Percentiles rank a stretch among this genome's conserved stretches.
Conservation (phyloP, 2,329 filamentous ascomycete genomes). For the Xylariaceae sp. region DNA sequence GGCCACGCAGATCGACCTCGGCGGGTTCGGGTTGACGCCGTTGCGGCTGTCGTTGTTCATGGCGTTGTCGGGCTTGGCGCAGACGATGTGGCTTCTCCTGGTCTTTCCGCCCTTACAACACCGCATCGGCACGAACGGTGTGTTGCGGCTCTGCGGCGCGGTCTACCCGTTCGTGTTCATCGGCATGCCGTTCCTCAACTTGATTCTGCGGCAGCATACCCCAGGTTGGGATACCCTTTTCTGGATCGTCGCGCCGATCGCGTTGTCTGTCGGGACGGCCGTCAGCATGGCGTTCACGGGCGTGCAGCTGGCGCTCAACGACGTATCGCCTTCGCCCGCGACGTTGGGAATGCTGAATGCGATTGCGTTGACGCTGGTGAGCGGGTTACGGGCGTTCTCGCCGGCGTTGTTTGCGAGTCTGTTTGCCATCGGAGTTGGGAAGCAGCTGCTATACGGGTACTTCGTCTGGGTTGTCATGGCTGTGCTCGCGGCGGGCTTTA, state of each 20-base stretch:
- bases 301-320: conserved; percentile 69
- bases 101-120: conserved; percentile 64
- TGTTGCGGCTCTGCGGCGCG: conserved; percentile 54
- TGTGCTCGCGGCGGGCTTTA: conserved; percentile 33
- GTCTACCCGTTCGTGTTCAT: conserved; percentile 62
- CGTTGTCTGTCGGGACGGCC: conserved; percentile 52
- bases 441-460: conserved; percentile 59
- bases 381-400: conserved; percentile 58
- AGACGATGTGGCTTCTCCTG: conserved; percentile 66
- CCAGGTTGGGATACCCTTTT: conserved; percentile 41
- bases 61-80: conserved; percentile 57
- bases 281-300: conserved; percentile 66
- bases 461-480: conserved; percentile 58
- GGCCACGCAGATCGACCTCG: conserved; percentile 56
- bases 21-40: conserved; percentile 60
- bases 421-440: conserved; percentile 61
- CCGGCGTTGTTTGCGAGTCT: conserved; percentile 63
- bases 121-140: conserved; percentile 59
- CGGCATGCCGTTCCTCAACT: conserved; percentile 48
- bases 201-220: conserved; percentile 46
- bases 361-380: conserved; percentile 55
- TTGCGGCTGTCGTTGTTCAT: conserved; percentile 63
- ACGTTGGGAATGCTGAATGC: conserved; percentile 69
- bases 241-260: conserved; percentile 47
- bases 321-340: conserved; percentile 59